Evolutionary conservation across 768 basidiomycete genomes (phyloP).

Genomic region (Rhodotorula toruloides): DNA sequence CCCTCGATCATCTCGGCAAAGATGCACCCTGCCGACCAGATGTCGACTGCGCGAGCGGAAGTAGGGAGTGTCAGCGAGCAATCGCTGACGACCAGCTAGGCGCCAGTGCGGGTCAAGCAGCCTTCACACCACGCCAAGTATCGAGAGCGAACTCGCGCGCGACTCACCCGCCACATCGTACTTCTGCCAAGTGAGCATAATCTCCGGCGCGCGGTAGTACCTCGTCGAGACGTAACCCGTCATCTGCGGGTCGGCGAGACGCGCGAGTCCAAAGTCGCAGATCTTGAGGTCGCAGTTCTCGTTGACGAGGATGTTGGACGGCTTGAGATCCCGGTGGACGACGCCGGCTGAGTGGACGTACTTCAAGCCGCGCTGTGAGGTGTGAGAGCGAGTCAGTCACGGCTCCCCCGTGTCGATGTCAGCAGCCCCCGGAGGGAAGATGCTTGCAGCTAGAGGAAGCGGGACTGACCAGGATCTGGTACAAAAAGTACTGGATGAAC

Average conservation of each 20-base stretch:
- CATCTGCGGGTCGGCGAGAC: constrained; percentile 99
- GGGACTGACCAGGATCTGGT: constrained; percentile 68
- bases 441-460: constrained; percentile 54
- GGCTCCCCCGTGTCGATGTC: too few species aligned
- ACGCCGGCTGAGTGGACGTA: constrained; percentile 99
- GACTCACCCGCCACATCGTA: constrained; percentile 79
- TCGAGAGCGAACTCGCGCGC: background rate
- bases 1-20: constrained; percentile 99
- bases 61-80: too few species aligned
- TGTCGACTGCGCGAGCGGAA: constrained; percentile 61
- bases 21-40: constrained; percentile 99
- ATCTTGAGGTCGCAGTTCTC: constrained; percentile 99
- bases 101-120: background rate
- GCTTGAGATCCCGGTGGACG: constrained; percentile 97
- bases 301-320: constrained; percentile 98
- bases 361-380: constrained; percentile 71
- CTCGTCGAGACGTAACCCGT: constrained; percentile 98
- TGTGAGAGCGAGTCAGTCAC: constrained; percentile 48
- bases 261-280: constrained; percentile 96
- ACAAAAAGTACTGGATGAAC: constrained; percentile 99
- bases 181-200: constrained; percentile 99
- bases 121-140: background rate
- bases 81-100: too few species aligned
- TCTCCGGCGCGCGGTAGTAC: constrained; percentile 98
- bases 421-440: too few species aligned